Conservation (phyloP, 352 stramenopile species). For the Globisporangium carolinianum region DNA sequence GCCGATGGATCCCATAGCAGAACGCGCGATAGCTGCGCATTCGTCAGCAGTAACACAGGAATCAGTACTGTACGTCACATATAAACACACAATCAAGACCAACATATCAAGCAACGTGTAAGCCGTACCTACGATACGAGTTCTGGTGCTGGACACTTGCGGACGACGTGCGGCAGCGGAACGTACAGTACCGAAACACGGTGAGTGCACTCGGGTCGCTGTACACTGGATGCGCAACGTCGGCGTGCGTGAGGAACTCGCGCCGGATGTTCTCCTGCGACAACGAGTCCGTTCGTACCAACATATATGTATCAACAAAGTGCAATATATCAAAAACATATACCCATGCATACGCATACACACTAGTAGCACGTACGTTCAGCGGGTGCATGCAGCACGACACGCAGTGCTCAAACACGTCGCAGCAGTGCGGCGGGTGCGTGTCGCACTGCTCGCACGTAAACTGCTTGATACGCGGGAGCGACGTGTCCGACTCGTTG, state of each 20-base stretch:
- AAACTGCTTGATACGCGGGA: conserved; percentile 50
- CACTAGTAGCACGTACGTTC: conserved; percentile 30
- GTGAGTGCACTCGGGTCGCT: conserved; percentile 40
- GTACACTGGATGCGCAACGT: conserved; percentile 59
- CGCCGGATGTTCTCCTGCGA: conserved; percentile 42
- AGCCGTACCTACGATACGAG: conserved; percentile 55
- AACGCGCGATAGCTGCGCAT: conserved; percentile 35
- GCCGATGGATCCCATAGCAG: conserved; percentile 66
- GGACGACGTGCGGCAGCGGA: conserved; percentile 68
- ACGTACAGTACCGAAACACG: conserved; percentile 66
- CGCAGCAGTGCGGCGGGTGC: conserved; percentile 60
- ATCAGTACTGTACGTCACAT: too few species aligned
- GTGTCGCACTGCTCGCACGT: conserved; percentile 60
- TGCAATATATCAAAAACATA: background rate
- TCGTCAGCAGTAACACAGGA: background rate
- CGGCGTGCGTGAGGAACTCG: conserved; percentile 52
- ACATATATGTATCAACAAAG: background rate
- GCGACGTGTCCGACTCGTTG: conserved; percentile 41
- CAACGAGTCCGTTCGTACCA: background rate
- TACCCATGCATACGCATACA: too few species aligned
- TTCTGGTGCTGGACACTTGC: conserved; percentile 75
- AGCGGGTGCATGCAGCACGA: conserved; percentile 79
- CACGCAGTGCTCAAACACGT: conserved; percentile 62
- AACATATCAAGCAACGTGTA: too few species aligned
- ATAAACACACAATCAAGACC: too few species aligned